Evolutionary conservation across 768 basidiomycete genomes (phyloP), one percentile per base, ranked within the genome.

Genomic region (Phlebiopsis flavidoalba): DNA sequence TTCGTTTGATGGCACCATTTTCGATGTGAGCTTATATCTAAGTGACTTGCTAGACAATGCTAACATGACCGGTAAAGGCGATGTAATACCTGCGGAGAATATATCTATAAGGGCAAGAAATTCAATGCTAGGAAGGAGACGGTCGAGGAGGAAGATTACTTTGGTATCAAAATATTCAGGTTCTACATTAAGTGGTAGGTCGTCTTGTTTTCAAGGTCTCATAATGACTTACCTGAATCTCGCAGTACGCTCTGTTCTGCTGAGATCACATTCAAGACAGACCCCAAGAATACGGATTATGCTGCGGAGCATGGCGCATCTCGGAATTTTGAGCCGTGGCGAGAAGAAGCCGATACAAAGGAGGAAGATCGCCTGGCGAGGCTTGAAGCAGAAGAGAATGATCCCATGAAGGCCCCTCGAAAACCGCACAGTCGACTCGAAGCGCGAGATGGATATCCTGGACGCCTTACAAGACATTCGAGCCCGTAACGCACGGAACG

Each of bases 71-170:
- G 2, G 40, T 12, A 12, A 12, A 43, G 40, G 40, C 86, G 92
- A 66, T 91, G 89, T 69, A 95, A 94, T 67, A 93, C 93, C 3
- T 99, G 97, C 68, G 97, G 95, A 52, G 97, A 99, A 76, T 99
- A 98, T 69, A 91, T 99, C 58, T 96, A 98, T 76, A 98, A 99
- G 73, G 97, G 97, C 51, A 99, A 99, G 80, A 99, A 99, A 75
- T 99, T 99, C 79, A 98, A 99, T 67, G 97, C 97, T 5, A 83
- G 96, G 53, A 98, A 99, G 72, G 97, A 99, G 77, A 98, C 96
- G 0, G 97, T 97, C 8, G 89, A 94, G 0, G 94, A 92, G 0
- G 96, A 98, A 71, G 94, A 97, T 65, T 99, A 99, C 69, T 93
- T 92, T 79, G 95, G 96, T 7, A 98, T 99, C 80, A 98, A 97